Conservation (phyloP, 2,329 filamentous ascomycete genomes). For the Arthrobotrys megalospora region DNA sequence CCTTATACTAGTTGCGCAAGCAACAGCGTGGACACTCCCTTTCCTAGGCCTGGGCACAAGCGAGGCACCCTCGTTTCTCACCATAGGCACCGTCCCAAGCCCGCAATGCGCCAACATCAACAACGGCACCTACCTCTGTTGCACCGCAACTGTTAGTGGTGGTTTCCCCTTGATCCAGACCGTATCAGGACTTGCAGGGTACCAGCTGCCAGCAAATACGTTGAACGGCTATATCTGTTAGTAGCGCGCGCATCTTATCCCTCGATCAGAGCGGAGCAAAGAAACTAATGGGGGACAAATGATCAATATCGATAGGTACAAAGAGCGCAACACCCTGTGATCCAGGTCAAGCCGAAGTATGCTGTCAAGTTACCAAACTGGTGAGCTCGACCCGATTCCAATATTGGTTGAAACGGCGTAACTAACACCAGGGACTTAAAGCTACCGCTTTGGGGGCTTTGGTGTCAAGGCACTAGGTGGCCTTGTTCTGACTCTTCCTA, state of each 20-base stretch:
- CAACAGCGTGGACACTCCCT: constrained; percentile 10
- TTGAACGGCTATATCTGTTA: constrained; percentile 38
- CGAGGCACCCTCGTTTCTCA: background rate
- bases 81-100: constrained; percentile 2
- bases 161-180: constrained; percentile 4
- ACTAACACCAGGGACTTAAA: background rate
- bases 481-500: too few species aligned
- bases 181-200: background rate
- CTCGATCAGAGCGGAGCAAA: too few species aligned
- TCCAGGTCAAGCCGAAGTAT: background rate
- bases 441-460: background rate
- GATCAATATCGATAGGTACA: too few species aligned
- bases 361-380: constrained; percentile 16
- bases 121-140: constrained; percentile 31
- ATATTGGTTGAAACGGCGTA: background rate
- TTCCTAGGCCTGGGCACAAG: constrained; percentile 21
- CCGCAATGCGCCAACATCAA: constrained; percentile 30
- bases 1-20: constrained; percentile 1
- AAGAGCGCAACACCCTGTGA: background rate
- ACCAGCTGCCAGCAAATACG: constrained; percentile 32
- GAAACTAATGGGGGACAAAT: background rate
- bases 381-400: constrained; percentile 2
- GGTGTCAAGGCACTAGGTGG: constrained; percentile 4
- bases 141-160: constrained; percentile 22
- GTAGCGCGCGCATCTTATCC: background rate